A percentile compares a stretch with the other conserved stretches of the same genome.
Conservation (phyloP, 2,329 filamentous ascomycete species). For the Colletotrichum zoysiae region DNA sequence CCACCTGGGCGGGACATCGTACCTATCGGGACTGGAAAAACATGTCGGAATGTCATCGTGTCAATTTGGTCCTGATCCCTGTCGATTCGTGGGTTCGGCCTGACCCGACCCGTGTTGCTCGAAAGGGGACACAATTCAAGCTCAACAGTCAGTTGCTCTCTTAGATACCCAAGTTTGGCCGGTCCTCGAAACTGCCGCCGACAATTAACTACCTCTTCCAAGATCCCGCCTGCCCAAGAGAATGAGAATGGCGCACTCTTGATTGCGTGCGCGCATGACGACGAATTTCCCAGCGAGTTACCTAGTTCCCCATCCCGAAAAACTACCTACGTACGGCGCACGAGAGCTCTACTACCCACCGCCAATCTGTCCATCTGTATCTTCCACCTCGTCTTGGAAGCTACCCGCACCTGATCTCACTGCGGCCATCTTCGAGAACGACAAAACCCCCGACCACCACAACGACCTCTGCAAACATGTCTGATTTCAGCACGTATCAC, state of each 20-base stretch:
- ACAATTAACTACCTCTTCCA: not conserved
- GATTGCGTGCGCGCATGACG: constrained; percentile 28
- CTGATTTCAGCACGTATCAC: constrained; percentile 68
- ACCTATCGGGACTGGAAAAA: constrained; percentile 40
- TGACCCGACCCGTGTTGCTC: constrained; percentile 20
- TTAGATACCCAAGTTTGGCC: constrained; percentile 18
- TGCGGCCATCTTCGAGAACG: not conserved
- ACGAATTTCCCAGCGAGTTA: constrained; percentile 7
- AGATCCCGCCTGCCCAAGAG: not conserved
- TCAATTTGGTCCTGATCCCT: constrained; percentile 42
- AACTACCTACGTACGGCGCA: constrained; percentile 22
- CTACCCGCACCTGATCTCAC: constrained; percentile 11
- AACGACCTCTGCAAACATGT: constrained; percentile 55
- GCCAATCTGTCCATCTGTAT: not conserved
- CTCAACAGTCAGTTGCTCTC: constrained; percentile 14
- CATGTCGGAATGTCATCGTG: constrained; percentile 44
- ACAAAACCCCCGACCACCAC: constrained; percentile 3
- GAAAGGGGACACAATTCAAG: constrained; percentile 39
- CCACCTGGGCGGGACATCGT: not conserved
- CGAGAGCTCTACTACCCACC: constrained; percentile 22
- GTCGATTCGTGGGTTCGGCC: constrained; percentile 32
- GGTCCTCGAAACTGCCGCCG: constrained; percentile 11
- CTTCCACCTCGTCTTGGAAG: constrained; percentile 18
- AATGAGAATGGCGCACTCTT: constrained; percentile 39
- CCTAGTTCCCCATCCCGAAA: not conserved